Conservation (phyloP, 352 stramenopile species). For the Paralagenidium karlingii region DNA sequence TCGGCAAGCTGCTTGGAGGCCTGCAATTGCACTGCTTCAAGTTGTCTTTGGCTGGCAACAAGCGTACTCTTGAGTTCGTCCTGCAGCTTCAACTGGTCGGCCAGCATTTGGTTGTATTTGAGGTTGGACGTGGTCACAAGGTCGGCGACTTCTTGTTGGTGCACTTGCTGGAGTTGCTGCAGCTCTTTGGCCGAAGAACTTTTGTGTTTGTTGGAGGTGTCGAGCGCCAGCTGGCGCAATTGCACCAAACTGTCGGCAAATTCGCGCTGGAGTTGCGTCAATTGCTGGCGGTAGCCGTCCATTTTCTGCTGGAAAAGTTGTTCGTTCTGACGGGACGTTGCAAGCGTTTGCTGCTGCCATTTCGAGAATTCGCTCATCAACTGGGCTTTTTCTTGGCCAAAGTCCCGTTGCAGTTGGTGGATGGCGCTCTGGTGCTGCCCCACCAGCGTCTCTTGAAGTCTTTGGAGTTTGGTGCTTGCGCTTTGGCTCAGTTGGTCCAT, state of each 20-base stretch:
- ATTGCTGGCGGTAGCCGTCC: conserved; percentile 23
- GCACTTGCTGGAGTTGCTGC: conserved; percentile 22
- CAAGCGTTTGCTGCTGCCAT: conserved; percentile 14
- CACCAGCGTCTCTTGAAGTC: conserved; percentile 25
- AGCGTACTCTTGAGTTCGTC: conserved; percentile 26
- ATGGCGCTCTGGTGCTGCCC: conserved; percentile 13
- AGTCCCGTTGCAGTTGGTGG: conserved; percentile 15
- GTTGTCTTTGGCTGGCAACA: conserved; percentile 4
- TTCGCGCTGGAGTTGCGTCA: too few species aligned
- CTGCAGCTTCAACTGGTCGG: conserved; percentile 46
- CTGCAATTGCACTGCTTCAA: conserved; percentile 5
- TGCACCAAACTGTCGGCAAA: too few species aligned
- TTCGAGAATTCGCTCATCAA: conserved; percentile 18
- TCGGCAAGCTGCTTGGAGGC: too few species aligned
- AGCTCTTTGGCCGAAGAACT: too few species aligned
- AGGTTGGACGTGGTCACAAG: conserved; percentile 52
- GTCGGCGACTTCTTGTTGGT: conserved; percentile 46
- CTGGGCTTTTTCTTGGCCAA: conserved; percentile 20
- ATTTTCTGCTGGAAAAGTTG: conserved; percentile 30
- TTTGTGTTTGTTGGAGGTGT: too few species aligned
- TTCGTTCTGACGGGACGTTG: too few species aligned
- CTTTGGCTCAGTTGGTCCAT: conserved; percentile 36
- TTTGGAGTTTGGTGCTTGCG: conserved; percentile 30
- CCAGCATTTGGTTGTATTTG: conserved; percentile 66
- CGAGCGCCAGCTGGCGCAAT: conserved; percentile 18